Evolutionary conservation across 2,329 filamentous ascomycete genomes (phyloP).

Genomic region (Fusarium sterilihyphosum): DNA sequence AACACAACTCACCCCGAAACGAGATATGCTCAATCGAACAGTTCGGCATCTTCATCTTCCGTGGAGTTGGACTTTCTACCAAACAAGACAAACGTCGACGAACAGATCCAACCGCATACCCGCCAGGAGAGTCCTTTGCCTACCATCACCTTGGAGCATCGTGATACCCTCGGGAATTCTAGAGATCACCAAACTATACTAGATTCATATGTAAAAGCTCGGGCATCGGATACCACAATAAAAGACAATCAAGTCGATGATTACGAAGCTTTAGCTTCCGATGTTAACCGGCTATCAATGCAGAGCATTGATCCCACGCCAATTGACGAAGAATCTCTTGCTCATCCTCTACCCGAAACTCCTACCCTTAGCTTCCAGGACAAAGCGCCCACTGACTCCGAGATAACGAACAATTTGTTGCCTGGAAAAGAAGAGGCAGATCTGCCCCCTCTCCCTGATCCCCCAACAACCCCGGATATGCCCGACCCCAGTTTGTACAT

Average conservation of each 20-base stretch:
- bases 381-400: not conserved
- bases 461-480: slow-evolving; percentile 57
- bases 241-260: not conserved
- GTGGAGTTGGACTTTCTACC: slow-evolving; percentile 7
- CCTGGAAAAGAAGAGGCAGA: slow-evolving; percentile 19
- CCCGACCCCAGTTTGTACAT: slow-evolving; percentile 68
- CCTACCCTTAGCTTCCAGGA: not conserved
- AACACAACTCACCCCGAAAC: not conserved
- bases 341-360: not conserved
- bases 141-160: slow-evolving; percentile 34
- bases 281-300: slow-evolving; percentile 42
- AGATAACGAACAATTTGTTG: not conserved
- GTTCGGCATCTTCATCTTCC: not conserved
- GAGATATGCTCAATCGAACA: not conserved
- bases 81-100: not conserved
- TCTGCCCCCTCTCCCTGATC: slow-evolving; percentile 52
- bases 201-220: slow-evolving; percentile 5
- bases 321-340: slow-evolving; percentile 43
- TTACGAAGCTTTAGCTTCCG: slow-evolving; percentile 5
- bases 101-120: not conserved
- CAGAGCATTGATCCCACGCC: slow-evolving; percentile 53
- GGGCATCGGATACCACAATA: not conserved
- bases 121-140: slow-evolving; percentile 18
- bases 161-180: slow-evolving; percentile 26
- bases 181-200: slow-evolving; percentile 27